These are phyloP conservation scores for Lepidium didymum DNA, from an alignment of 345 rosid genomes.

Conservation along the genomic window DNA sequence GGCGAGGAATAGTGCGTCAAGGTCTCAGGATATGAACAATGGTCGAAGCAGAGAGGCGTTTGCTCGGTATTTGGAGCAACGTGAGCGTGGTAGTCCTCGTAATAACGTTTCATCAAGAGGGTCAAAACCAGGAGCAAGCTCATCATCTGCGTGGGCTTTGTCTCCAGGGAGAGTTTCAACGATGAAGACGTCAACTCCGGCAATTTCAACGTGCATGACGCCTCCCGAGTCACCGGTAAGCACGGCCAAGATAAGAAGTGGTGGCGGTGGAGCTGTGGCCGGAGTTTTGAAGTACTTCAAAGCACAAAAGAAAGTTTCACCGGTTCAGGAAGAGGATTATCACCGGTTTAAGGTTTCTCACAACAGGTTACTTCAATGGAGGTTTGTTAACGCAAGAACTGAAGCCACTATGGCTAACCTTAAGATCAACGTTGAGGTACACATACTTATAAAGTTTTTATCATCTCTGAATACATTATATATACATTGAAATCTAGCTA, in stretches of 20 bases:
- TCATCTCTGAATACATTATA: not conserved
- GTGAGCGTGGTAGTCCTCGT: slow-evolving; percentile 34
- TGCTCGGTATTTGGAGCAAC: slow-evolving; percentile 30
- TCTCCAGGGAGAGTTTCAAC: slow-evolving; percentile 51
- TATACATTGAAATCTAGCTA: not conserved
- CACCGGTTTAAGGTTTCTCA: slow-evolving; percentile 42
- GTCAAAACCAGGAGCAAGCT: slow-evolving; percentile 22
- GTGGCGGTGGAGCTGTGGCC: slow-evolving; percentile 39
- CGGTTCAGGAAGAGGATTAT: slow-evolving; percentile 44
- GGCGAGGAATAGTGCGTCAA: slow-evolving; percentile 30
- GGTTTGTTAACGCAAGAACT: slow-evolving; percentile 54
- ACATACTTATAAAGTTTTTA: not conserved
- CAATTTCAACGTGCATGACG: slow-evolving; percentile 16
- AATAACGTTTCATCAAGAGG: slow-evolving; percentile 19
- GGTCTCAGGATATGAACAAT: slow-evolving; percentile 5
- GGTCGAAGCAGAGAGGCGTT: slow-evolving; percentile 19
- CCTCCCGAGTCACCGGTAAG: slow-evolving; percentile 27
- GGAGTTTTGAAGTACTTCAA: slow-evolving; percentile 64
- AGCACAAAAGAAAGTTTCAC: slow-evolving; percentile 52
- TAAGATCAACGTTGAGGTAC: slow-evolving; percentile 42
- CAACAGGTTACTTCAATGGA: slow-evolving; percentile 51
- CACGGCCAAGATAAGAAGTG: slow-evolving; percentile 17
- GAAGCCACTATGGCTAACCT: slow-evolving; percentile 35
- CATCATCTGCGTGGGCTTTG: slow-evolving; percentile 77
- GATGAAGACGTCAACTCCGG: slow-evolving; percentile 1